phyloP scores from a whole-genome alignment of 1,284 basidiomycete species.

The Ceratobasidium sp. region DNA sequence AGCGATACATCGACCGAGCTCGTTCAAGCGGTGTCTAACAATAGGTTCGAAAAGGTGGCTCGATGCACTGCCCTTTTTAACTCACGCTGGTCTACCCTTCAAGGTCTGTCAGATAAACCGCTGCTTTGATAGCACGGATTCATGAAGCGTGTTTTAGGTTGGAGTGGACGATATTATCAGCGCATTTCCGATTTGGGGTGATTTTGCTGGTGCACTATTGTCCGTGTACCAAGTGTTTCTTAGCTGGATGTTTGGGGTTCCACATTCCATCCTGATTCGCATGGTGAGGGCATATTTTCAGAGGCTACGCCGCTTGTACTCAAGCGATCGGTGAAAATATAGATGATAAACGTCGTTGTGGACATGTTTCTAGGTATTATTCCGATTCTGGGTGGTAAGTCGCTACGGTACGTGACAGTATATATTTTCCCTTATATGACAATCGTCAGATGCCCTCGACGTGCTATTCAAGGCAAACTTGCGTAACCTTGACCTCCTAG shows the following conservation, averaged over 20 bases:
- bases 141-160: constrained; percentile 24
- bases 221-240: constrained; percentile 55
- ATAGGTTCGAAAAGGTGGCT: constrained; percentile 46
- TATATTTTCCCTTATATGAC: background rate
- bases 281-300: constrained; percentile 48
- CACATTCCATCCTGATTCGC: constrained; percentile 50
- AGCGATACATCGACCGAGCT: background rate
- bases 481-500: constrained; percentile 54
- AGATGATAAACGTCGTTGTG: constrained; percentile 53
- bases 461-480: constrained; percentile 56
- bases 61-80: constrained; percentile 50
- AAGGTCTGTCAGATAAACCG: constrained; percentile 24
- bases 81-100: constrained; percentile 49
- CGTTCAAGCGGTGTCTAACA: background rate
- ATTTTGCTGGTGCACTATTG: constrained; percentile 53
- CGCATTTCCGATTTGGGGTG: constrained; percentile 55
- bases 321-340: too few relatives aligned
- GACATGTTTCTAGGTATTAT: constrained; percentile 55
- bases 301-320: background rate
- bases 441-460: constrained; percentile 53
- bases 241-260: constrained; percentile 54
- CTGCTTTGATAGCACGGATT: background rate
- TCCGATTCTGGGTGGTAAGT: constrained; percentile 53
- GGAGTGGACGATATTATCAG: constrained; percentile 50
- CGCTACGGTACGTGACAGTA: background rate